Base-by-base conservation (phyloP, 306 rosid genomes). In the Prunus davidiana region DNA sequence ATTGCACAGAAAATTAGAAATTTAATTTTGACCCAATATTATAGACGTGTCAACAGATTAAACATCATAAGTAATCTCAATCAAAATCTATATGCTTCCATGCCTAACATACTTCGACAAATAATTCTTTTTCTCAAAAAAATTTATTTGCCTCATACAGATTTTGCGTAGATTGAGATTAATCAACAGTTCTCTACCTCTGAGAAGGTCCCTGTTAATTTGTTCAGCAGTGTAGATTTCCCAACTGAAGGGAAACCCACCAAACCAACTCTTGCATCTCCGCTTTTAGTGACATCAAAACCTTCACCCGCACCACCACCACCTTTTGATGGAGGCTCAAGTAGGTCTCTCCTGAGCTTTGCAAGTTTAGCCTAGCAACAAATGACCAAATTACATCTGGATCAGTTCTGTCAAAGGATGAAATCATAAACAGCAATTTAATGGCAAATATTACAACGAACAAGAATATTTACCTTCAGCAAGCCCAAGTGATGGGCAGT, bases 211-310 rank as follows among this genome's bases (percentile, higher is more conserved):
- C 99, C 99, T 0, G 99, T 95, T 84, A 95, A 79, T 77, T 95
- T 95, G 87, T 92, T 95, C 82, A 95, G 84, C 32, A 95, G 81
- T 24, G 99, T 95, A 69, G 99, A 95, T 85, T 95, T 95, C 58
- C 99, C 99, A 73, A 95, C 99, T 12, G 99, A 95, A 76, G 97
- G 99, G 75, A 95, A 95, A 60, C 99, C 99, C 84, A 95, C 99
- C 14, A 95, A 89, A 79, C 99, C 97, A 83, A 95, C 99, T 77
- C 99, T 92, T 82, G 97, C 93, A 89, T 95, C 99, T 51, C 99
- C 99, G 71, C 99, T 95, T 87, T 95, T 95, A 78, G 99, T 95
- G 58, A 92, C 99, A 79, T 95, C 99, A 84, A 95, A 95, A 74
- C 99, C 99, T 80, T 95, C 99, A 74, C 99, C 99, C 58, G 97